phyloP scores from a whole-genome alignment of 495 filamentous ascomycete species.

The Aspergillus leporis region DNA sequence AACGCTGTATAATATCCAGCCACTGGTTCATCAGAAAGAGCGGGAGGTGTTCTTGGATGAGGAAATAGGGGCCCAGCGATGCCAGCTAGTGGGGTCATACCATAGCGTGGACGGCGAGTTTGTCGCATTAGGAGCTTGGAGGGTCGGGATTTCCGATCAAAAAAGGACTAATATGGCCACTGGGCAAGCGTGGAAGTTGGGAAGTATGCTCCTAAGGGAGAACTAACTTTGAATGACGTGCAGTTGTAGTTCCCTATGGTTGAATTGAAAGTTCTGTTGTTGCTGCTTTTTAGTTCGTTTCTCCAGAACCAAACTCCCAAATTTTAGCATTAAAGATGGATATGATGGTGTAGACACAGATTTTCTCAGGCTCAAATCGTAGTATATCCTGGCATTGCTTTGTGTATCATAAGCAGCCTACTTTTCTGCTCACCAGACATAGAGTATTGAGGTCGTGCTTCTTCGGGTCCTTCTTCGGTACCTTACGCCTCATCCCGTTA shows the following conservation, averaged over 20 bases:
- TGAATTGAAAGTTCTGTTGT: background rate
- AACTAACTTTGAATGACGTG: background rate
- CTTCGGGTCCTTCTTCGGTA: no score
- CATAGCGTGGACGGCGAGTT: slow-evolving; percentile 1
- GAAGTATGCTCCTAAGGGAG: background rate
- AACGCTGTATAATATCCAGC: background rate
- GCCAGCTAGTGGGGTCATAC: background rate
- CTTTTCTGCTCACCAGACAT: no score
- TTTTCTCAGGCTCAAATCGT: no score
- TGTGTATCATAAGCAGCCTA: no score
- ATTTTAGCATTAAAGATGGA: no score
- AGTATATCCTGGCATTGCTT: no score
- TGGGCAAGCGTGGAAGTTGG: background rate
- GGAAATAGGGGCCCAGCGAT: background rate
- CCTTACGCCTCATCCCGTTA: no score
- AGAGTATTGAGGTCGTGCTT: no score
- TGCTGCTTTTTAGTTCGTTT: no score
- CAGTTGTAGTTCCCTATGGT: no score
- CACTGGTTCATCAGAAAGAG: background rate
- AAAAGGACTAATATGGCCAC: background rate
- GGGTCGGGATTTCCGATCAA: background rate
- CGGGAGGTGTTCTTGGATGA: background rate
- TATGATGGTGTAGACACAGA: no score
- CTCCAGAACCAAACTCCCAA: no score
- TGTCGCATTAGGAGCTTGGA: background rate